Conservation (phyloP, 1,139 yeast species). For the Hyphopichia buzzinii region DNA sequence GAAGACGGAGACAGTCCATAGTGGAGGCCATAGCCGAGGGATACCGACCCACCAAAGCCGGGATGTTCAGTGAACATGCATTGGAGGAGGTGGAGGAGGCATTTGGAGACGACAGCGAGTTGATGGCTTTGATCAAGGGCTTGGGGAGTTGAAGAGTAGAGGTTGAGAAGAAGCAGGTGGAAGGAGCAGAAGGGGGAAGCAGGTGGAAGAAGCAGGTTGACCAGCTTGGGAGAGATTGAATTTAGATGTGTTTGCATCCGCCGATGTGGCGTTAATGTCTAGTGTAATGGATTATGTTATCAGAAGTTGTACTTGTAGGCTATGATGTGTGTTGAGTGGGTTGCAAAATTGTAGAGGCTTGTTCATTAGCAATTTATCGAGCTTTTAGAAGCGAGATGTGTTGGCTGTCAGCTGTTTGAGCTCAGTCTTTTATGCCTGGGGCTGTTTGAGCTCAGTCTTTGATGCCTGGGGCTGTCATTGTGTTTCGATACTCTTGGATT, state of each 20-base stretch:
- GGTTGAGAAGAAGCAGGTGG: not conserved
- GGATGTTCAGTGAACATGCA: conserved; percentile 71
- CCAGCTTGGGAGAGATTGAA: not conserved
- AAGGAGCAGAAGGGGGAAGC: not conserved
- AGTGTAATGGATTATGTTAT: not conserved
- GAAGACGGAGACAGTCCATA: conserved; percentile 56
- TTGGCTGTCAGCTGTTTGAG: no score
- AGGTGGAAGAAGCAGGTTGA: not conserved
- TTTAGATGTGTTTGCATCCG: no score
- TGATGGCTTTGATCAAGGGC: conserved; percentile 47
- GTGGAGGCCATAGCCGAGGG: conserved; percentile 79
- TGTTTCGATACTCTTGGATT: no score
- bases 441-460: no score
- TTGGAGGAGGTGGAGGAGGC: conserved; percentile 68
- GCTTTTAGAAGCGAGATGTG: no score
- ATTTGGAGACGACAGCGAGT: conserved; percentile 45
- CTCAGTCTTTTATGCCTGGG: no score
- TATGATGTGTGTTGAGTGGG: no score
- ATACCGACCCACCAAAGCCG: conserved; percentile 67
- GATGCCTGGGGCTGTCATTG: no score
- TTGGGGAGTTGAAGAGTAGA: conserved; percentile 15
- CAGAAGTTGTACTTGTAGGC: not conserved
- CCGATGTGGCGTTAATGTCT: no score
- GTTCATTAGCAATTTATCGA: no score
- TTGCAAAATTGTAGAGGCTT: no score